A percentile compares a stretch with the other conserved stretches of the same genome.
phyloP scores from a whole-genome alignment of 2,329 filamentous ascomycete species.

The Trichophyton rubrum region DNA sequence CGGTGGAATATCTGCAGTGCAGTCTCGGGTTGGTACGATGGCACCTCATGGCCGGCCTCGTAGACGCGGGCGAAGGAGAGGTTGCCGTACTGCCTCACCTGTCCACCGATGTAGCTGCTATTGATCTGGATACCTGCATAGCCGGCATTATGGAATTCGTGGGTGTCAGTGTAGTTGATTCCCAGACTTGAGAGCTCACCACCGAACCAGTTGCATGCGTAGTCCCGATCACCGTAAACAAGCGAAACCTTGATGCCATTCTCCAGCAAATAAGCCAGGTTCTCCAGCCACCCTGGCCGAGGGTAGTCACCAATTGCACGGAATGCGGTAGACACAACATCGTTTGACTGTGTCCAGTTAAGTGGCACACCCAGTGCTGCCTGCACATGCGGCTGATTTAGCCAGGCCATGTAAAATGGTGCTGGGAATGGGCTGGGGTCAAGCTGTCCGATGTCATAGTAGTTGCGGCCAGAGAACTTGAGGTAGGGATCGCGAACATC shows the following conservation, averaged over 20 bases:
- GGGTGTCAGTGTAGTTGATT: slow-evolving; percentile 34
- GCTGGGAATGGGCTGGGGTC: neutral
- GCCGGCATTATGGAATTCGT: slow-evolving; percentile 38
- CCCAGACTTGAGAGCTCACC: slow-evolving; percentile 41
- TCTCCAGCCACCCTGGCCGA: slow-evolving; percentile 14
- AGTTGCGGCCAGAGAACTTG: neutral
- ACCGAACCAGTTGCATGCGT: slow-evolving; percentile 45
- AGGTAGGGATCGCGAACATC: neutral
- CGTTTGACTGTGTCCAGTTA: slow-evolving; percentile 41
- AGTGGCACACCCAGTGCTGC: slow-evolving; percentile 41
- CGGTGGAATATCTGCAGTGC: slow-evolving; percentile 30
- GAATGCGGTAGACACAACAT: slow-evolving; percentile 33
- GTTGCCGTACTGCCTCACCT: slow-evolving; percentile 37
- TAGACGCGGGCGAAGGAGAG: slow-evolving; percentile 40
- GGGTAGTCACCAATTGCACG: neutral
- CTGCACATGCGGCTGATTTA: slow-evolving; percentile 37
- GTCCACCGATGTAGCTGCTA: slow-evolving; percentile 33
- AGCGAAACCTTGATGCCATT: slow-evolving; percentile 39
- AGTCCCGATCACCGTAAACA: slow-evolving; percentile 44
- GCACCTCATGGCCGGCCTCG: slow-evolving; percentile 33
- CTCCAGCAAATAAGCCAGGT: slow-evolving; percentile 36
- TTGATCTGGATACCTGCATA: slow-evolving; percentile 35
- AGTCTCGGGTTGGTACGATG: slow-evolving; percentile 27
- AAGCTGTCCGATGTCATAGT: slow-evolving; percentile 3
- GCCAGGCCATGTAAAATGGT: neutral